phyloP scores from a whole-genome alignment of 768 basidiomycete genomes.

The Lactarius trivialis region DNA sequence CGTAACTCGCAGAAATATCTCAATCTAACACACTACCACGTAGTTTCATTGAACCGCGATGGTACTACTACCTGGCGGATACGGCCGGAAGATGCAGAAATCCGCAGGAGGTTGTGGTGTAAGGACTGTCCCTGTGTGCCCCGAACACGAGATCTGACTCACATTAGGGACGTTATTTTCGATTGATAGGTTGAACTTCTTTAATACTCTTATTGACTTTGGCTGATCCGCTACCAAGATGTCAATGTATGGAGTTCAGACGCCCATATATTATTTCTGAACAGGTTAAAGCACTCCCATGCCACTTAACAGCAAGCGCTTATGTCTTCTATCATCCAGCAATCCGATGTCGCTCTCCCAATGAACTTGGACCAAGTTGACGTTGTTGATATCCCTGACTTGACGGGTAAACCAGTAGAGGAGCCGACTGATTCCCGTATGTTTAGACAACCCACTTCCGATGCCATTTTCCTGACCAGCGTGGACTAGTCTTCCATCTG shows the following conservation, averaged over 20 bases:
- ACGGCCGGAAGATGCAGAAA: slow-evolving; percentile 24
- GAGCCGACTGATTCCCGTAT: slow-evolving; percentile 23
- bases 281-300: slow-evolving; percentile 12
- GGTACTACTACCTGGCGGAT: slow-evolving; percentile 23
- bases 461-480: neutral
- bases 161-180: slow-evolving; percentile 21
- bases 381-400: slow-evolving; percentile 12
- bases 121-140: neutral
- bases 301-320: neutral
- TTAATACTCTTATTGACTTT: neutral
- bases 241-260: slow-evolving; percentile 18
- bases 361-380: slow-evolving; percentile 25
- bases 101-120: slow-evolving; percentile 25
- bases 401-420: slow-evolving; percentile 22
- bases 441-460: neutral
- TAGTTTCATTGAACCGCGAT: slow-evolving; percentile 26
- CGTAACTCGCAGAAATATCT: neutral
- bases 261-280: slow-evolving; percentile 26
- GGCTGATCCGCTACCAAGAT: slow-evolving; percentile 4
- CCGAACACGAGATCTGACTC: neutral
- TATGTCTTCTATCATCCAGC: slow-evolving; percentile 11
- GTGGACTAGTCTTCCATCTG: slow-evolving; percentile 19
- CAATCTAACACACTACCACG: neutral
- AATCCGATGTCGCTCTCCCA: slow-evolving; percentile 23
- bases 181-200: slow-evolving; percentile 21